Base-by-base conservation (phyloP, 768 basidiomycete species). In the Tylopilus subfusipes region DNA sequence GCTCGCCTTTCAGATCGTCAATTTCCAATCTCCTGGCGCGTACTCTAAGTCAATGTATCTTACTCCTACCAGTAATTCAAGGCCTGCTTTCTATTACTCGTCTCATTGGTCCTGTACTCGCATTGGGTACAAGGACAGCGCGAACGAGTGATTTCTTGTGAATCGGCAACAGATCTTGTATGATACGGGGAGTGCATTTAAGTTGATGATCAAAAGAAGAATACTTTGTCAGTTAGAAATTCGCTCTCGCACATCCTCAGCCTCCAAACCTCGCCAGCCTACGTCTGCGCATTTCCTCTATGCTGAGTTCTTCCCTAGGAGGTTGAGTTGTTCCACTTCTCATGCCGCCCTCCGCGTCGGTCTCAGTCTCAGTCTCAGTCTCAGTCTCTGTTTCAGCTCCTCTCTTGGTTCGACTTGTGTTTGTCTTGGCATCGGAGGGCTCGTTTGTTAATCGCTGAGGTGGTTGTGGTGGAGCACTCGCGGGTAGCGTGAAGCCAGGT, bases 241-340 rank as follows among this genome's bases (percentile, higher is more conserved):
- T 40, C 12, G 24, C 18, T 42, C 36, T 40, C 33, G 31, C 24
- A 25, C 36, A 24, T 36, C 22, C 27, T 72, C 62, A 82, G 30
- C 73, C 72, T 18, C 82, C 86, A 68, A 91, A 91, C 56, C 78
- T 78, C 7, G 83, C 86, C 52, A 86, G 66, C 45, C 88, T 72
- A 64, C 81, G 78, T 63, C 76, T 75, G 39, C 88, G 78, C 55
- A 91, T 79, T 62, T 87, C 86, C 50, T 90, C 89, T 31, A 87
- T 60, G 57, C 74, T 80, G 10, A 79, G 75, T 43, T 73, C 64
- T 53, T 75, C 76, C 39, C 63, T 61, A 39, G 63, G 53, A 24
- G 42, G 53, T 29, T 58, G 60, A 21, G 63, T 4, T 2, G 38
- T 19, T 43, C 48, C 38, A 25, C 36, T 24, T 9, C 36, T 34